Conservation (phyloP, 306 rosid species). For the Gleditsia sinensis region DNA sequence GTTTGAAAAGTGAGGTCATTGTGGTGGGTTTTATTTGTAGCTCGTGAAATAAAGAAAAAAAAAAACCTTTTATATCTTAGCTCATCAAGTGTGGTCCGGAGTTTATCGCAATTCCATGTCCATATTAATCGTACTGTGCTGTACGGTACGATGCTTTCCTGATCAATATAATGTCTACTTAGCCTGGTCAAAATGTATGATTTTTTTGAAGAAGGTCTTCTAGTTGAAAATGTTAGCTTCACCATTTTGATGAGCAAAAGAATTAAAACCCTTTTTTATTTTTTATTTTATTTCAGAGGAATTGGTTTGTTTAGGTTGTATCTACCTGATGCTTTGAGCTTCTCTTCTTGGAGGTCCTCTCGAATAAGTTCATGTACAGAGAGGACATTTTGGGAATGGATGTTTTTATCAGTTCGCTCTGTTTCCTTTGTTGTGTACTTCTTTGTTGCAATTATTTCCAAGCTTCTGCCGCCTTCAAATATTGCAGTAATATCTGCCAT, state of each 20-base stretch:
- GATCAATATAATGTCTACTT: not conserved
- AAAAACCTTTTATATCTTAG: too few relatives aligned
- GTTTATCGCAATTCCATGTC: not conserved
- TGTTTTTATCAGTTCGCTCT: slow-evolving; percentile 49
- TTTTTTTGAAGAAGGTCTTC: too few relatives aligned
- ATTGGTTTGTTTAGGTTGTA: not conserved
- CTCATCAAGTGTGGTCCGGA: too few relatives aligned
- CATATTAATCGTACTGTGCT: not conserved
- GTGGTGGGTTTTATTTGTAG: too few relatives aligned
- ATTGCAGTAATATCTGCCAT: slow-evolving; percentile 54
- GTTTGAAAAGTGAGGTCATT: too few relatives aligned
- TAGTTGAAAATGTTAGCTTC: not conserved
- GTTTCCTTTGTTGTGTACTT: slow-evolving; percentile 57
- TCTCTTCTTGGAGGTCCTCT: slow-evolving; percentile 9
- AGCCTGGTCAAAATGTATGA: not conserved
- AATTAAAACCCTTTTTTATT: not conserved
- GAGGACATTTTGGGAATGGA: slow-evolving; percentile 54
- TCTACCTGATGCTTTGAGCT: slow-evolving; percentile 24
- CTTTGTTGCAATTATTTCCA: slow-evolving; percentile 60
- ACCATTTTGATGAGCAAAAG: too few relatives aligned
- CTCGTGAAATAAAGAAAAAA: too few relatives aligned
- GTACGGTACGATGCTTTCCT: not conserved
- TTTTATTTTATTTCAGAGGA: not conserved
- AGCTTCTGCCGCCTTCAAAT: slow-evolving; percentile 66
- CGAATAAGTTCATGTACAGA: slow-evolving; percentile 32